Conservation (phyloP, 768 basidiomycete genomes). For the Nidularia sp. region DNA sequence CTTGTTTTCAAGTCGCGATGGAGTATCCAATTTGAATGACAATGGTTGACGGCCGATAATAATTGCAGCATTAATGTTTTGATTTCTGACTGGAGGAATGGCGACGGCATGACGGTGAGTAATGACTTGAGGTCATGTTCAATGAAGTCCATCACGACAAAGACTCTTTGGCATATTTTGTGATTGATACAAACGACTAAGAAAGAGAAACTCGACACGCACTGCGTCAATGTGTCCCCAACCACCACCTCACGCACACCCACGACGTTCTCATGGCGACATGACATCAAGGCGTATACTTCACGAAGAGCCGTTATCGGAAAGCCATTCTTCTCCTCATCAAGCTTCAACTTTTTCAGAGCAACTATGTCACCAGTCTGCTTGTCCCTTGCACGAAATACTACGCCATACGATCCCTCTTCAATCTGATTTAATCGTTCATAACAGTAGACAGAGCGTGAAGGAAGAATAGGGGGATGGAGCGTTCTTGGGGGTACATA, state of each 20-base stretch:
- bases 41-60: conserved; percentile 88
- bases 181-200: conserved; percentile 22
- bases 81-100: conserved; percentile 96
- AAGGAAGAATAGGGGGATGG: conserved; percentile 79
- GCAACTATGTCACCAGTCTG: conserved; percentile 95
- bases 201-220: conserved; percentile 38
- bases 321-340: conserved; percentile 98
- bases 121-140: conserved; percentile 99
- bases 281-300: conserved; percentile 93
- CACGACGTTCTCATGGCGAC: conserved; percentile 94
- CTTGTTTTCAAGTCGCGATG: conserved; percentile 98
- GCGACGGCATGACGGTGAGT: conserved; percentile 90
- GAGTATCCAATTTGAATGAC: conserved; percentile 96
- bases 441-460: conserved; percentile 92
- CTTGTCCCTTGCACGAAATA: conserved; percentile 94
- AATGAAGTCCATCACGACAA: conserved; percentile 99
- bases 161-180: conserved; percentile 62
- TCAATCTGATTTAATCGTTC: conserved; percentile 97
- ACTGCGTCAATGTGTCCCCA: conserved; percentile 98
- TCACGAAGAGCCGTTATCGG: conserved; percentile 96
- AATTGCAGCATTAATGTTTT: conserved; percentile 95
- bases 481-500: conserved; percentile 73
- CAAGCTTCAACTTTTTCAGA: conserved; percentile 95
- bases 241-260: conserved; percentile 97
- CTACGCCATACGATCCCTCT: conserved; percentile 96